Base-by-base conservation (phyloP, 768 basidiomycete species). In the Gautieria morchelliformis region DNA sequence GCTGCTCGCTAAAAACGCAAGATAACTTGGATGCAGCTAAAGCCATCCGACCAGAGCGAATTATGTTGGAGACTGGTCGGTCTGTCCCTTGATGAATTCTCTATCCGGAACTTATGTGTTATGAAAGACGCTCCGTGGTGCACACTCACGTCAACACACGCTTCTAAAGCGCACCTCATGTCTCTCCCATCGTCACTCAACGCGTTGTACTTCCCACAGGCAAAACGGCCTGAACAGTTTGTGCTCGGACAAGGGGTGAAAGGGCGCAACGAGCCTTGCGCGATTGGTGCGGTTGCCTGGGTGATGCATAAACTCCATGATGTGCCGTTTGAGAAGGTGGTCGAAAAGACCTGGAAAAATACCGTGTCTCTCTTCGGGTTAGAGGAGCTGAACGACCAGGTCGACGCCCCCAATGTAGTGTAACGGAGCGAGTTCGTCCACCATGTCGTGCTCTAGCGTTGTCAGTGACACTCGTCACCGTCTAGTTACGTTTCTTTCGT, bases 51-150 rank as follows among this genome's bases (percentile, higher is more conserved):
- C 73, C 78, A 6, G 79, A 83, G 27, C 72, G 70, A 59, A 65
- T 93, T 47, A 71, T 91, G 69, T 71, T 93, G 7, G 90, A 93
- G 66, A 89, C 87, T 39, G 89, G 89, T 82, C 37, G 51, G 42
- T 32, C 11, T 27, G 5, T 50, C 30, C 45, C 20, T 47, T 14
- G 19, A 48, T 42, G 24, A 33, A 40, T n/a, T n/a, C 22, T 20
- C 33, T 17, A 30, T 19, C 42, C 8, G 42, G 17, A 44, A 17
- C 42, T 19, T 8, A 44, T 22, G 51, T 19, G 11, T 4, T 9
- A 14, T 37, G 4, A 37, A 8, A 52, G 51, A 52, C 40, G 51
- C 51, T n/a, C 51, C 51, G 14, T 52, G 51, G 51, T 52, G 51
- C 20, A 52, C 51, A 6, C 33, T 52, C 33, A 52, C 51, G 20